Percentiles rank a stretch among this genome's conserved stretches.
Evolutionary conservation across 345 rosid genomes (phyloP).

Genomic region (Ceriops zippeliana): DNA sequence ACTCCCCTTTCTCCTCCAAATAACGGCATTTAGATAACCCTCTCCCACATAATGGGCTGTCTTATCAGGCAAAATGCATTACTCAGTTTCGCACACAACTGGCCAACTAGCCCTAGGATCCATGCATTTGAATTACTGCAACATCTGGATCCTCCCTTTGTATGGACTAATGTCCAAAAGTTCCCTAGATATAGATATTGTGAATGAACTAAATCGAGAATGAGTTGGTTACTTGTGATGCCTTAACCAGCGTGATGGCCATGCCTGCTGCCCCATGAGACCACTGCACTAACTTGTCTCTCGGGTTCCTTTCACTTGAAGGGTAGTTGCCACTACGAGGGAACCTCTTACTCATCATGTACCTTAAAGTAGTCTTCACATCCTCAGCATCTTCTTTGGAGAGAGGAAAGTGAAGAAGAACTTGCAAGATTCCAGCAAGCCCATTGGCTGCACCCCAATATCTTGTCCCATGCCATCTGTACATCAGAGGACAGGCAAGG

Average conservation of each 20-base stretch:
- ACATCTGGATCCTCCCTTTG: neutral
- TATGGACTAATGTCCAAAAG: neutral
- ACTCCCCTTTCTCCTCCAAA: no score
- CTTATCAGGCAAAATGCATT: no score
- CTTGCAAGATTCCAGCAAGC: conserved; percentile 83
- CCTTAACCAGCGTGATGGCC: conserved; percentile 73
- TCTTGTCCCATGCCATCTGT: conserved; percentile 89
- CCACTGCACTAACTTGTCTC: conserved; percentile 90
- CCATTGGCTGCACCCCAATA: conserved; percentile 94
- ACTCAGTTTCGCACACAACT: no score
- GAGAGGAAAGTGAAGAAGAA: conserved; percentile 70
- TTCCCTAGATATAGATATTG: neutral
- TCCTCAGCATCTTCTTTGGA: conserved; percentile 50
- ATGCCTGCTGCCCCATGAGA: conserved; percentile 80
- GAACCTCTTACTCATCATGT: conserved; percentile 85
- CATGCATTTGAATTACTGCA: no score
- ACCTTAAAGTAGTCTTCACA: conserved; percentile 73
- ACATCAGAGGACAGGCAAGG: conserved; percentile 74
- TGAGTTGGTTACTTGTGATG: conserved; percentile 55
- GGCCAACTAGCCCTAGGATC: no score
- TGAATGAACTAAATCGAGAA: neutral
- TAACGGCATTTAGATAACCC: no score
- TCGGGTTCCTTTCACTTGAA: conserved; percentile 79
- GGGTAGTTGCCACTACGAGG: conserved; percentile 83
- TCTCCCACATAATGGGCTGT: no score